Evolutionary conservation across 306 rosid genomes (phyloP).

Genomic region (Prunus davidiana): DNA sequence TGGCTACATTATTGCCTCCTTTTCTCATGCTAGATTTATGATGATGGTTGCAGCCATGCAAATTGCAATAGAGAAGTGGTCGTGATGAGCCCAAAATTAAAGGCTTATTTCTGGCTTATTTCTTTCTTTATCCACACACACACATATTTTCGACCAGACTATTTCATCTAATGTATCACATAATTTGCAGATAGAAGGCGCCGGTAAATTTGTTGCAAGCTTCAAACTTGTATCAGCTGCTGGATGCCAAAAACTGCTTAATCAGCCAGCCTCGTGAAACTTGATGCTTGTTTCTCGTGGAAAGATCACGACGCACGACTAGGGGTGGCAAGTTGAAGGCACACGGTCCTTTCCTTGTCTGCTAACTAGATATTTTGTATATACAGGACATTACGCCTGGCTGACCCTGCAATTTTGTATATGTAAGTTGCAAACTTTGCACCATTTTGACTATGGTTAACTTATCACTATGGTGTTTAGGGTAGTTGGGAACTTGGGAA

Average conservation of each 20-base stretch:
- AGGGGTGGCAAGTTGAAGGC: not conserved
- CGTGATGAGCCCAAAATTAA: no score
- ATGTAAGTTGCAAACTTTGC: no score
- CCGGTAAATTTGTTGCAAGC: not conserved
- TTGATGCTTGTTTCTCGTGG: not conserved
- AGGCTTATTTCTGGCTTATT: not conserved
- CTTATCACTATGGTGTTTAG: no score
- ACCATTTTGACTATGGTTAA: no score
- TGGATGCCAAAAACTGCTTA: no score
- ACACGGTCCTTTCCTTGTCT: not conserved
- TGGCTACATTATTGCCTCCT: constrained; percentile 69
- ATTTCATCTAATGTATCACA: not conserved
- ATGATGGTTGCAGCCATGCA: constrained; percentile 27
- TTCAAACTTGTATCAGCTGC: no score
- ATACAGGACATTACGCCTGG: no score
- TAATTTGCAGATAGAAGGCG: not conserved
- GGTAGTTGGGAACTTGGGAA: no score
- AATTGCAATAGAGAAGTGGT: no score
- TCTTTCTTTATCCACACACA: no score
- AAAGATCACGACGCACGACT: not conserved
- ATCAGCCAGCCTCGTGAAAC: no score
- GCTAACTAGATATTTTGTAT: not conserved
- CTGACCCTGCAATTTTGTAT: no score
- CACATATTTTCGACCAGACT: not conserved
- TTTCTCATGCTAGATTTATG: constrained; percentile 68